Evolutionary conservation across 768 basidiomycete species (phyloP), one percentile per base, ranked within the genome.

Genomic region (Kwoniella sp.): DNA sequence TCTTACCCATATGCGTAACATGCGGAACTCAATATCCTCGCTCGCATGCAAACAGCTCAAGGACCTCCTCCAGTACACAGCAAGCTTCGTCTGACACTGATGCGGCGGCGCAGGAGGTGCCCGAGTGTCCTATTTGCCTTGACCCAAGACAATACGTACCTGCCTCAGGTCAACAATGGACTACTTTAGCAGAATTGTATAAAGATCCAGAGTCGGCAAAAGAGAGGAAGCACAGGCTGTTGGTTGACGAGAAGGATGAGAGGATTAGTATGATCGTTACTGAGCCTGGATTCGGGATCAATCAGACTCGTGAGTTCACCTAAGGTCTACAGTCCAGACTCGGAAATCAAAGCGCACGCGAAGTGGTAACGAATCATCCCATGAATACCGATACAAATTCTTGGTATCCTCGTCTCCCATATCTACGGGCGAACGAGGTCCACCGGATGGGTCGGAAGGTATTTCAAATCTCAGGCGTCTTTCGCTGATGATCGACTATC

Each of bases 1-100:
- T 68, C 12, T 65, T 76, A 1, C 78, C 77, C 0, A 77, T 79
- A 9, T 79, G 78, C 57, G 69, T 29, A 19, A 72, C 74, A 13
- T 79, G 78, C 54, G 77, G 75, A 22, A 79, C 74, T 8, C 78
- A 79, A 50, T 79, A 75, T 61, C 37, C 58, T 15, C 8, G 8
- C 29, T 24, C 21, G 26, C 30, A 40, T 10, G 19, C 13, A 6
- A 33, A 33, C 13, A 33, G 33, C 33, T 33, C 33, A 6, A 33
- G 33, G 13, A 6, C 33, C 13, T 6, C 33, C 33, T 6, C 33
- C 33, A 33, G 33, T 33, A 33, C n/a, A n/a, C n/a, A n/a, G n/a
- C n/a, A n/a, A n/a, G n/a, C n/a, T n/a, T n/a, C n/a, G n/a, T n/a
- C n/a, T n/a, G n/a, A n/a, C n/a, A n/a, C n/a, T n/a, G n/a, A n/a